These are phyloP conservation scores for Venturia aucupariae DNA, from an alignment of 2,329 filamentous ascomycete species.

Conservation along the genomic window DNA sequence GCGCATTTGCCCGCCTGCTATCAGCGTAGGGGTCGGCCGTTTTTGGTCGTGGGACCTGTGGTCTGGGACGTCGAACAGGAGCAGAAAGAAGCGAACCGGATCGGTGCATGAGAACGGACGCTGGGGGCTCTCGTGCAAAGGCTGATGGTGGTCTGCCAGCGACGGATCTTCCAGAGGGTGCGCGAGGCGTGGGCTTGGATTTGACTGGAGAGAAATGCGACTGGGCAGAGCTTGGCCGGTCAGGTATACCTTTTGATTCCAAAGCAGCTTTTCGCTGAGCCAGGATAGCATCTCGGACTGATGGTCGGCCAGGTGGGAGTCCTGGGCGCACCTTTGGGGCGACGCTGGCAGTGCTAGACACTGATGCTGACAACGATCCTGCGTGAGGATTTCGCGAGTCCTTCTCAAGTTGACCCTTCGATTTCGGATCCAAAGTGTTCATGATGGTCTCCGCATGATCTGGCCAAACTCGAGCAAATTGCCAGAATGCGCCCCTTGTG, in stretches of 20 bases:
- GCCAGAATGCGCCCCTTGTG: conserved; percentile 81
- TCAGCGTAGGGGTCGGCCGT: conserved; percentile 45
- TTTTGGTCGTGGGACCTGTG: conserved; percentile 40
- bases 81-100: conserved; percentile 46
- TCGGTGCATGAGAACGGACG: conserved; percentile 19
- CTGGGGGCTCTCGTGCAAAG: conserved; percentile 21
- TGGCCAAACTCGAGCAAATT: conserved; percentile 68
- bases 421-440: conserved; percentile 65
- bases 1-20: conserved; percentile 26
- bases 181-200: conserved; percentile 7
- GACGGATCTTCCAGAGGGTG: conserved; percentile 20
- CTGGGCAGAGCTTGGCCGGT: conserved; percentile 50
- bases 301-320: conserved; percentile 38
- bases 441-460: conserved; percentile 62
- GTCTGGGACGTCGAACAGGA: conserved; percentile 46
- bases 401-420: conserved; percentile 71
- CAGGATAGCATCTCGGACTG: conserved; percentile 72
- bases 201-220: conserved; percentile 38
- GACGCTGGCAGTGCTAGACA: conserved; percentile 35
- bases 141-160: conserved; percentile 29
- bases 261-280: conserved; percentile 60
- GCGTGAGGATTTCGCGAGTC: conserved; percentile 71
- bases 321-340: conserved; percentile 32
- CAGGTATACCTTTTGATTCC: conserved; percentile 35
- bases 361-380: conserved; percentile 36